Base-by-base conservation (phyloP, 176 grass and related monocot species). In the Calamus simplicifolius region DNA sequence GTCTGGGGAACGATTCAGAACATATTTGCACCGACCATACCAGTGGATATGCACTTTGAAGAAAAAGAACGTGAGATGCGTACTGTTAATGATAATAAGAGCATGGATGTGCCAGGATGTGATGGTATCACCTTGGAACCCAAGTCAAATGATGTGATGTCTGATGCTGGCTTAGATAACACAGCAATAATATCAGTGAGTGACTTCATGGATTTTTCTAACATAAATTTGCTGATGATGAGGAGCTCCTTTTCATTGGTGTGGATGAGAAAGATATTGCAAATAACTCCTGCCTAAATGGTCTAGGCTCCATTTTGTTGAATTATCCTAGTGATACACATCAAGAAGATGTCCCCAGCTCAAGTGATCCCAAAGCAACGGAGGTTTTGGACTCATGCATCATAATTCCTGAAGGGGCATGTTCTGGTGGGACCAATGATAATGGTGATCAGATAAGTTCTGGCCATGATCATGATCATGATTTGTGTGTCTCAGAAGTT, bases 161-260 rank as follows among this genome's bases (percentile, higher is more conserved):
- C 79, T 16, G 52, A 68, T 49, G 59, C 73, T 75, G 74, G 63
- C 78, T 70, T 85, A 62, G 69, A 75, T 27, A 43, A 69, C 5
- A 28, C 53, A 57, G 30, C 57, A 49, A 28, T 71, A 18, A 74
- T 81, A 2, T 31, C 74, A 62, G 84, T 82, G 64, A 60, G 18
- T 60, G 82, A 82, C 63, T 85, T 77, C 27, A 85, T 90, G n/a
- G 87, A 90, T 76, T 82, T 90, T 25, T 73, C 70, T 73, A 27
- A 48, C 18, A 67, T 75, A 25, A 62, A 75, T 60, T 74, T 90
- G 51, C 59, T 57, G 85, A 76, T 16, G 63, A 70, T 38, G 87
- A n/a, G n/a, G n/a, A 73, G 6, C 69, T 90, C 56, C 73, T 77
- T 18, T 68, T 90, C 52, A 76, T 90, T 29, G 71, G 82, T 66